Evolutionary conservation across 139 green algal genomes (phyloP).

Genomic region (Volvox reticuliferus): DNA sequence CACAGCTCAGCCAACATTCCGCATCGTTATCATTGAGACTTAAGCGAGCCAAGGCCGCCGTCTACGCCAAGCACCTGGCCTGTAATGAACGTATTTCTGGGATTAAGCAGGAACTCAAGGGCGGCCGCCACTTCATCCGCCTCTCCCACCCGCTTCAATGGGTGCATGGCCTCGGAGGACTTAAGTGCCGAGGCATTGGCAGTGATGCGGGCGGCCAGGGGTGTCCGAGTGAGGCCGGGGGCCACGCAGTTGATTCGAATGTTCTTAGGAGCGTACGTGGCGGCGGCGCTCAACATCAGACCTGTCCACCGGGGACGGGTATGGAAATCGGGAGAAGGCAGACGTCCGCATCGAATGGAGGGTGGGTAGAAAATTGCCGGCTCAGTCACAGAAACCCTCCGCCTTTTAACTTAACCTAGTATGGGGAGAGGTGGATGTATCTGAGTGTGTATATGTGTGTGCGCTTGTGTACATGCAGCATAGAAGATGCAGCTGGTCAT

Average conservation of each 20-base stretch:
- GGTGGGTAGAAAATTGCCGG: not conserved
- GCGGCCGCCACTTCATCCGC: conserved; percentile 79
- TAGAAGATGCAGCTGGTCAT: no score
- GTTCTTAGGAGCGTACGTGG: conserved; percentile 86
- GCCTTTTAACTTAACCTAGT: no score
- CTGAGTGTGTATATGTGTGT: no score
- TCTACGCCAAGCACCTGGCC: conserved; percentile 75
- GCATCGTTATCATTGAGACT: conserved; percentile 53
- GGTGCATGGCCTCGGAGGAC: conserved; percentile 76
- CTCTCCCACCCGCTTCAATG: conserved; percentile 82
- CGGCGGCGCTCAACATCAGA: conserved; percentile 71
- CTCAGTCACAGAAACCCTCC: no score
- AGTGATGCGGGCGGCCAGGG: conserved; percentile 74
- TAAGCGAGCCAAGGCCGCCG: conserved; percentile 70
- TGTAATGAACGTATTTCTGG: conserved; percentile 78
- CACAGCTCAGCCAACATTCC: no score
- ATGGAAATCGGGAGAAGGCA: not conserved
- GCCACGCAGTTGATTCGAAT: conserved; percentile 89
- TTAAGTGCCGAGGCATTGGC: conserved; percentile 70
- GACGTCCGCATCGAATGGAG: not conserved
- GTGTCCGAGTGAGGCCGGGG: conserved; percentile 74
- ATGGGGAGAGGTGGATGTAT: no score
- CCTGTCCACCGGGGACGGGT: conserved; percentile 22
- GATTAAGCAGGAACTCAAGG: conserved; percentile 80
- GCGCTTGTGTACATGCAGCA: no score